phyloP scores from a whole-genome alignment of 768 basidiomycete genomes.

The Suillus subluteus region DNA sequence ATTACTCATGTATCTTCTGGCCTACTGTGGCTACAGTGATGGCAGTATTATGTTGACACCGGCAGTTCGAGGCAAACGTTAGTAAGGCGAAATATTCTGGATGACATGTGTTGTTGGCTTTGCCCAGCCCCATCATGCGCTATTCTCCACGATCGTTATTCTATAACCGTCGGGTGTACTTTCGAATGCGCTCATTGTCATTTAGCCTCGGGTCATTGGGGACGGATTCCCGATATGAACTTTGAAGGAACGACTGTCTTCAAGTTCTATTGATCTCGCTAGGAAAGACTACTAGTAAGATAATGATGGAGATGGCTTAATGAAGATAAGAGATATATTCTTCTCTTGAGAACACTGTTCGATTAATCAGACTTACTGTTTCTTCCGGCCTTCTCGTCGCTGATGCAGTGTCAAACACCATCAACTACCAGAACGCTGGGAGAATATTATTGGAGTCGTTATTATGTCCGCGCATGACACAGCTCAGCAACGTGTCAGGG shows the following conservation, averaged over 20 bases:
- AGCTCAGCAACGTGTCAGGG: not conserved
- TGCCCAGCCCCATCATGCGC: slow-evolving; percentile 68
- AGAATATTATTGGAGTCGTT: not conserved
- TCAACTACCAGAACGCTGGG: not conserved
- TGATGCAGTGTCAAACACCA: not conserved
- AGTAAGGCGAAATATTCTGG: slow-evolving; percentile 56
- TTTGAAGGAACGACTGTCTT: not conserved
- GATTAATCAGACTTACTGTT: not conserved
- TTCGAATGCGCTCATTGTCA: not conserved
- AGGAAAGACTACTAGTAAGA: slow-evolving; percentile 34
- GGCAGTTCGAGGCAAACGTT: slow-evolving; percentile 47
- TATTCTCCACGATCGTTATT: slow-evolving; percentile 61
- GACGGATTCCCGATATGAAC: slow-evolving; percentile 69
- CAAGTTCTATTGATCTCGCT: not conserved
- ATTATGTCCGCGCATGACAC: not conserved
- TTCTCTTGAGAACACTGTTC: not conserved
- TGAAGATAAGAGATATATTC: slow-evolving; percentile 52
- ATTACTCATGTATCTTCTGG: slow-evolving; percentile 19
- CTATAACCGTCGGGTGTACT: not conserved
- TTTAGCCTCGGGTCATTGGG: slow-evolving; percentile 90
- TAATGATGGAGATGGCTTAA: slow-evolving; percentile 80
- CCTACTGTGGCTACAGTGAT: slow-evolving; percentile 48
- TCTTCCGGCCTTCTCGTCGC: not conserved
- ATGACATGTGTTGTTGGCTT: slow-evolving; percentile 60
- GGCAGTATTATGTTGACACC: slow-evolving; percentile 59